Base-by-base conservation (phyloP, 345 rosid genomes). In the Syzygium aqueum region DNA sequence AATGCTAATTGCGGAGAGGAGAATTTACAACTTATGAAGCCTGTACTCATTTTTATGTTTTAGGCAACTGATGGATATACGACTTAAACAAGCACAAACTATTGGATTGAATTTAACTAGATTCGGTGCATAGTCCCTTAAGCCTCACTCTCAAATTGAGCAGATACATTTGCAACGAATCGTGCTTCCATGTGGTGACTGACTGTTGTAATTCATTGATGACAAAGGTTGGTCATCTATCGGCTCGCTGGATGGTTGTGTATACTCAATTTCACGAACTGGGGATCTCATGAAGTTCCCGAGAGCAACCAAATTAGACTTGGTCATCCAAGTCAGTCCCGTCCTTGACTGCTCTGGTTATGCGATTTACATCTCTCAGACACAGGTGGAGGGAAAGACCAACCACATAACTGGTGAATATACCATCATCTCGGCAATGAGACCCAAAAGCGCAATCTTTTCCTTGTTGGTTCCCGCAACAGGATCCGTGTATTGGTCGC, bases 221-320 rank as follows among this genome's bases (percentile, higher is more conserved):
- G 80, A 37, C 80, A 33, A 73, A 97, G 99, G 97, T 77, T 96
- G 95, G 95, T 87, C 95, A 84, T 95, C 99, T 15, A 89, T 96
- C 80, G 96, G 97, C 89, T 96, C 99, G 8, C 87, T 96, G 89
- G 99, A 97, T 86, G 99, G 99, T 59, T 91, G 91, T 84, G 89
- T 97, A 33, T 96, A 97, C 89, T 95, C 94, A 14, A 91, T 97
- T 85, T 97, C 99, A 89, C 95, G 95, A 23, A 85, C 87, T n/a
- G 99, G 99, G 49, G 77, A 82, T 85, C 92, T 96, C 82, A 84
- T 90, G 85, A 95, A 92, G 90, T 93, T 92, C 87, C 89, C 94
- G 0, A 90, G 90, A 89, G 88, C 88, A n/a, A 57, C 89, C 78
- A 84, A 73, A 51, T 53, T 85, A 14, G 94, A 94, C 90, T 90